Conservation (phyloP, 2,329 filamentous ascomycete genomes). For the Penicillium olsonii region DNA sequence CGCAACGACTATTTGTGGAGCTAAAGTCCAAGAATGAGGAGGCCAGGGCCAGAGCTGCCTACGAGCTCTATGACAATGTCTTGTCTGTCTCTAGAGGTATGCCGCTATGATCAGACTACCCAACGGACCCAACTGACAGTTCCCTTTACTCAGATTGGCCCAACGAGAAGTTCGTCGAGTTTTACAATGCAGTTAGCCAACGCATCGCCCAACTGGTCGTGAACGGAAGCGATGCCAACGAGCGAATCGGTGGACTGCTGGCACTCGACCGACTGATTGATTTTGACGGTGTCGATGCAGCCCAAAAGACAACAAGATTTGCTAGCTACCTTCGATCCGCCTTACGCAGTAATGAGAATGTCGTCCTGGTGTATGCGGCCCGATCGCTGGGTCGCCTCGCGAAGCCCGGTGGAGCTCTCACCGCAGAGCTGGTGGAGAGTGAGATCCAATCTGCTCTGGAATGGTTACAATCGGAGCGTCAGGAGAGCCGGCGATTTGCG, state of each 20-base stretch:
- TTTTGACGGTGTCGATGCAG: constrained; percentile 92
- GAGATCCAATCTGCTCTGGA: constrained; percentile 96
- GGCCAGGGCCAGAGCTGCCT: constrained; percentile 50
- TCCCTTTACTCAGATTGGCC: constrained; percentile 63
- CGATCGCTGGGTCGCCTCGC: constrained; percentile 87
- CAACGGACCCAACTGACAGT: constrained; percentile 13
- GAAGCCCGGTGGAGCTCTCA: constrained; percentile 87
- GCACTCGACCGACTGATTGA: constrained; percentile 92
- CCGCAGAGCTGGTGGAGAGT: constrained; percentile 92
- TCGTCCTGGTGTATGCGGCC: constrained; percentile 86
- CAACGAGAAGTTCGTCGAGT: constrained; percentile 73
- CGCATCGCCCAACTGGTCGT: constrained; percentile 74
- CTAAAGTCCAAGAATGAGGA: constrained; percentile 59
- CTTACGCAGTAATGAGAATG: constrained; percentile 85
- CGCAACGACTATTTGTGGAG: constrained; percentile 59
- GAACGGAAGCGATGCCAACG: constrained; percentile 80
- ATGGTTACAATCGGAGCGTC: constrained; percentile 92
- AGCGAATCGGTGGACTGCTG: constrained; percentile 87
- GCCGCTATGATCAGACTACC: background rate
- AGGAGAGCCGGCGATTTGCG: constrained; percentile 90
- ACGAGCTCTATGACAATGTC: constrained; percentile 50
- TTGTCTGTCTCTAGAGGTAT: constrained; percentile 49
- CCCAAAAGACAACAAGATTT: constrained; percentile 91
- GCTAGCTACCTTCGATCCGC: constrained; percentile 86
- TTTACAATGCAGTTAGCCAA: constrained; percentile 67